Evolutionary conservation across 2,329 filamentous ascomycete genomes (phyloP).

Genomic region (Coniochaeta hoffmannii): DNA sequence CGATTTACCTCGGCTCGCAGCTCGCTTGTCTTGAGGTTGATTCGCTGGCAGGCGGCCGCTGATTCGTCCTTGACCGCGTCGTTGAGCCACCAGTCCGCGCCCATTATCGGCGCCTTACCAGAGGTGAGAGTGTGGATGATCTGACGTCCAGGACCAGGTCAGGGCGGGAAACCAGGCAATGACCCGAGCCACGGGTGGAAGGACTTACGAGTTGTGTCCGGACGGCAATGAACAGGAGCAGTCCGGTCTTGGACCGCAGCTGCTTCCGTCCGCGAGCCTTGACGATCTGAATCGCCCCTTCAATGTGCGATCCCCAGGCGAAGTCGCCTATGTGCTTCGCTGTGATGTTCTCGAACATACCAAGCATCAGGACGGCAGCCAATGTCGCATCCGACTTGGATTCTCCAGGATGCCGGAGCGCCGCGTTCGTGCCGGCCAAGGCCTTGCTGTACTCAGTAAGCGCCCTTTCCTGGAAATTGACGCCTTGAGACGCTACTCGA

Average conservation of each 20-base stretch:
- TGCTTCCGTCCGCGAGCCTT: constrained; percentile 50
- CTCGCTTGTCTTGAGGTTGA: constrained; percentile 47
- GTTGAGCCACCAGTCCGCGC: constrained; percentile 52
- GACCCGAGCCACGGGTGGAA: neutral
- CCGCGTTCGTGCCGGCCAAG: constrained; percentile 42
- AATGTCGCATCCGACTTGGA: constrained; percentile 50
- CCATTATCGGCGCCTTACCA: constrained; percentile 44
- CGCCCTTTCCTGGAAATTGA: constrained; percentile 30
- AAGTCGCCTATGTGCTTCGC: constrained; percentile 45
- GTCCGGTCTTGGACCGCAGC: constrained; percentile 42
- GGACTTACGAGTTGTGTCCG: constrained; percentile 49
- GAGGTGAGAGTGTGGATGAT: constrained; percentile 50
- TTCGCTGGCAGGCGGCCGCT: constrained; percentile 39
- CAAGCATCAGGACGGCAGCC: constrained; percentile 51
- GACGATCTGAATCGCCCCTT: constrained; percentile 55
- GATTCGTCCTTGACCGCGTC: constrained; percentile 42
- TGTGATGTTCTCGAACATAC: constrained; percentile 54
- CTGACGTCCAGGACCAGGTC: constrained; percentile 21
- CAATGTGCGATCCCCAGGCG: constrained; percentile 57
- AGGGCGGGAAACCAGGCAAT: neutral
- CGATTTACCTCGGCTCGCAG: constrained; percentile 46
- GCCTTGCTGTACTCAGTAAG: constrained; percentile 48
- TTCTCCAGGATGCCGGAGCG: constrained; percentile 40
- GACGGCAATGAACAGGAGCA: constrained; percentile 51
- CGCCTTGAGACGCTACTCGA: constrained; percentile 27